Conservation (phyloP, 2,329 filamentous ascomycete genomes). For the Claviceps pusilla region DNA sequence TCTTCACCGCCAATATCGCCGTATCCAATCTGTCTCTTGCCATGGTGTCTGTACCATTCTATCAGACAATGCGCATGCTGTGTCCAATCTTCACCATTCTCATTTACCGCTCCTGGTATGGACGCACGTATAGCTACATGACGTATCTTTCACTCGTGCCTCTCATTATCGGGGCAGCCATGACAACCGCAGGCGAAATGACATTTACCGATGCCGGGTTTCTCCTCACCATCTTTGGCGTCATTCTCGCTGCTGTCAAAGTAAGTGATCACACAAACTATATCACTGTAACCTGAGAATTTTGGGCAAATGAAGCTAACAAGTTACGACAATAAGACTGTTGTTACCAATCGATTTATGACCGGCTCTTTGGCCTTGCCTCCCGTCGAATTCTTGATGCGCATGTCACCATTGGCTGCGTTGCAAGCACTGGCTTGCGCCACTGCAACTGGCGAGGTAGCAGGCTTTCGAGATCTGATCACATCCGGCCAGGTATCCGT, state of each 20-base stretch:
- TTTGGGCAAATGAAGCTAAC: neutral
- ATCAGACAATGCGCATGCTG: constrained; percentile 48
- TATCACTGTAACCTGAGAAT: neutral
- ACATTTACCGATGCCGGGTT: constrained; percentile 45
- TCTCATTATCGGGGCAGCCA: constrained; percentile 42
- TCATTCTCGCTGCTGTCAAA: constrained; percentile 40
- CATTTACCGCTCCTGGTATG: constrained; percentile 42
- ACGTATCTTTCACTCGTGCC: constrained; percentile 47
- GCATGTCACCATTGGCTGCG: constrained; percentile 46
- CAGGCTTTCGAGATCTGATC: constrained; percentile 23
- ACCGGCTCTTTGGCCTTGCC: constrained; percentile 43
- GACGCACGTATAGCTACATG: constrained; percentile 36
- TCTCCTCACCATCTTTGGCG: constrained; percentile 37
- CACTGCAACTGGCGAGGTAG: constrained; percentile 36
- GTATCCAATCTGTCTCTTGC: constrained; percentile 48
- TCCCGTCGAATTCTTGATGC: constrained; percentile 44
- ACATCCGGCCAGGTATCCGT: constrained; percentile 21
- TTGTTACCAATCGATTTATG: constrained; percentile 50
- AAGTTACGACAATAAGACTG: constrained; percentile 22
- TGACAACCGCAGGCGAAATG: constrained; percentile 49
- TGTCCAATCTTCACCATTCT: constrained; percentile 47
- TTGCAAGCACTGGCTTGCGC: constrained; percentile 39
- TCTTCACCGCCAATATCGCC: constrained; percentile 50
- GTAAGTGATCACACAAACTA: constrained; percentile 13
- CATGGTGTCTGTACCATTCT: constrained; percentile 50